Conservation (phyloP, 441 rosid genomes). For the Aquilaria agallochum region DNA sequence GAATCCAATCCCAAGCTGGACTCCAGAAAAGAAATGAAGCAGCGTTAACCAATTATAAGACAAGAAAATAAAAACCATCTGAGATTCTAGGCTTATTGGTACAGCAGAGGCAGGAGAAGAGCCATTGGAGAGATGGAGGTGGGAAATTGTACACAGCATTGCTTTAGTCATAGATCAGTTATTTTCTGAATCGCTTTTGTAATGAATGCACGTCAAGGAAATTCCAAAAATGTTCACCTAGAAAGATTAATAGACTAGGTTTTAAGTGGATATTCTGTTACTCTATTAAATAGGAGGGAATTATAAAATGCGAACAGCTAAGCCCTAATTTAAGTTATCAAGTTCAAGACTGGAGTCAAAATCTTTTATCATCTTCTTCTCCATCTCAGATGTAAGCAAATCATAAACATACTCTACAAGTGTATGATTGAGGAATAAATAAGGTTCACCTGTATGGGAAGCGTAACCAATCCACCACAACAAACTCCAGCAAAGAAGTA, state of each 20-base stretch:
- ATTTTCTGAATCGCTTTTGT: neutral
- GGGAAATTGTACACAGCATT: too few relatives aligned
- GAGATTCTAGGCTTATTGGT: neutral
- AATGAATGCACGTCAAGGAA: neutral
- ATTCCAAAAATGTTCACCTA: neutral
- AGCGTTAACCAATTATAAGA: slow-evolving; percentile 13
- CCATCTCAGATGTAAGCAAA: too few relatives aligned
- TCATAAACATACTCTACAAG: too few relatives aligned
- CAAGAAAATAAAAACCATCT: neutral
- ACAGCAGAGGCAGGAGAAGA: neutral
- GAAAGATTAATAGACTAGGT: neutral
- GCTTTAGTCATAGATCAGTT: neutral
- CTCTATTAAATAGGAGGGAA: too few relatives aligned
- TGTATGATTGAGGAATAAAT: slow-evolving; percentile 3
- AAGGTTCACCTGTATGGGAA: slow-evolving; percentile 61
- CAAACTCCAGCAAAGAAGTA: slow-evolving; percentile 90
- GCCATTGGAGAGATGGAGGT: neutral
- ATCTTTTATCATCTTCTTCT: too few relatives aligned
- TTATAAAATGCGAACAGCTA: too few relatives aligned
- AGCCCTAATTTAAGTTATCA: too few relatives aligned
- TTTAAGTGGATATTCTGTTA: neutral
- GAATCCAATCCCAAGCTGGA: slow-evolving; percentile 70
- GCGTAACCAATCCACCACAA: slow-evolving; percentile 81
- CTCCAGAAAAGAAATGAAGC: slow-evolving; percentile 9
- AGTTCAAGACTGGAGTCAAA: too few relatives aligned